Evolutionary conservation across 2,329 filamentous ascomycete genomes (phyloP).

Genomic region (Scedosporium dehoogii): DNA sequence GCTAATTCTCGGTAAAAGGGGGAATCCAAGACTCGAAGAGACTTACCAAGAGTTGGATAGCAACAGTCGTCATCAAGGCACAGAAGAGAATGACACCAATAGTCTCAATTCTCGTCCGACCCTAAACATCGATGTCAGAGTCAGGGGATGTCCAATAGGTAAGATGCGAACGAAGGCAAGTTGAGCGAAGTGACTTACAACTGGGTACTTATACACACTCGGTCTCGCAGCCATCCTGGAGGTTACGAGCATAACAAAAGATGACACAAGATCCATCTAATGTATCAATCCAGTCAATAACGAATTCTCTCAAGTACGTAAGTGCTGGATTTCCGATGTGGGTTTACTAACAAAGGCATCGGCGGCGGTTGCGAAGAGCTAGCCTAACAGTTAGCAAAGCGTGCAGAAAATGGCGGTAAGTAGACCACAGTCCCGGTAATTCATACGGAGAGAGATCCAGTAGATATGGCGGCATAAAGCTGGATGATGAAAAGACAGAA

Average conservation of each 20-base stretch:
- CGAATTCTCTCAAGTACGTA: constrained; percentile 9
- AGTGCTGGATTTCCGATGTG: background rate
- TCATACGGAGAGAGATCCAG: constrained; percentile 41
- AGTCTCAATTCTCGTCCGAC: constrained; percentile 52
- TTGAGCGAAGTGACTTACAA: constrained; percentile 23
- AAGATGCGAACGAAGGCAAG: too few species aligned
- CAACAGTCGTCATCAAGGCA: constrained; percentile 56
- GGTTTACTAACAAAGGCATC: constrained; percentile 44
- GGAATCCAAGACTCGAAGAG: too few species aligned
- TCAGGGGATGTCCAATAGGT: constrained; percentile 3
- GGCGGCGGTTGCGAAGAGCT: constrained; percentile 54
- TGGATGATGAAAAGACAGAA: constrained; percentile 47
- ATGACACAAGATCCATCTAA: constrained; percentile 53
- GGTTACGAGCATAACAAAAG: constrained; percentile 51
- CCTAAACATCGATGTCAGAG: constrained; percentile 21
- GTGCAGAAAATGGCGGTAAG: background rate
- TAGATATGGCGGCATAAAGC: constrained; percentile 47
- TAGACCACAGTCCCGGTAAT: background rate
- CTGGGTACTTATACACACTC: constrained; percentile 53
- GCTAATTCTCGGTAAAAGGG: constrained; percentile 4
- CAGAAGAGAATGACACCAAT: constrained; percentile 58
- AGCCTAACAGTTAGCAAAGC: background rate
- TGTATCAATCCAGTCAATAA: constrained; percentile 10
- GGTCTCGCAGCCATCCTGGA: constrained; percentile 48
- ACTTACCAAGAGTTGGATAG: constrained; percentile 49